These are phyloP conservation scores for Solanum pimpinellifolium DNA, from an alignment of 257 asterid genomes.

Conservation along the genomic window DNA sequence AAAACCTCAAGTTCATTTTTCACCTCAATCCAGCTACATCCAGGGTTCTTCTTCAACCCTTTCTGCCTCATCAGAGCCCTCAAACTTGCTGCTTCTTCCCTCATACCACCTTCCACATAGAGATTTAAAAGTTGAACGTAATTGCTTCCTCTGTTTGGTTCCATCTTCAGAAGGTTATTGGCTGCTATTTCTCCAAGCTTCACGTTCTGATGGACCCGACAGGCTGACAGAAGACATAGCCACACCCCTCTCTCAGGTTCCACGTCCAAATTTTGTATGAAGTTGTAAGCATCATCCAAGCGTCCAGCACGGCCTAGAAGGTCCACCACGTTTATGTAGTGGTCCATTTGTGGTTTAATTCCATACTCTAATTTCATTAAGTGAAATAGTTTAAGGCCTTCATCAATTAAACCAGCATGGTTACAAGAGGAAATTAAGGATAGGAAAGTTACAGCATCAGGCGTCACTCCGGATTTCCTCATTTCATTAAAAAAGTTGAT, in stretches of 20 bases:
- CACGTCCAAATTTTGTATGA: slow-evolving; percentile 41
- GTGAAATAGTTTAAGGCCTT: slow-evolving; percentile 39
- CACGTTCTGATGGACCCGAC: slow-evolving; percentile 47
- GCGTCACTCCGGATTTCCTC: slow-evolving; percentile 34
- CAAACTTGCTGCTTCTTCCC: slow-evolving; percentile 63
- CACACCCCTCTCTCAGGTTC: slow-evolving; percentile 44
- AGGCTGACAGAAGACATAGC: slow-evolving; percentile 67
- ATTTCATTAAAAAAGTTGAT: slow-evolving; percentile 43
- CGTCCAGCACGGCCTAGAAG: slow-evolving; percentile 66
- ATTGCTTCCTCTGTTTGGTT: slow-evolving; percentile 46
- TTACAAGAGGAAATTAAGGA: slow-evolving; percentile 78
- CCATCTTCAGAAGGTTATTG: slow-evolving; percentile 38
- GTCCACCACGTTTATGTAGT: slow-evolving; percentile 58
- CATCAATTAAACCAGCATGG: slow-evolving; percentile 53
- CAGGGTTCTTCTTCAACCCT: slow-evolving; percentile 64
- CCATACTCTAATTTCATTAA: slow-evolving; percentile 39
- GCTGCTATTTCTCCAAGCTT: slow-evolving; percentile 81
- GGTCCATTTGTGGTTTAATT: slow-evolving; percentile 55
- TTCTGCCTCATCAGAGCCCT: slow-evolving; percentile 53
- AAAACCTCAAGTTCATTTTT: slow-evolving; percentile 47
- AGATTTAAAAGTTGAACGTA: slow-evolving; percentile 56
- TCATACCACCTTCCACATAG: slow-evolving; percentile 51
- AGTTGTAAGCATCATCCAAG: slow-evolving; percentile 38
- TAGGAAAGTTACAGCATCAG: slow-evolving; percentile 72
- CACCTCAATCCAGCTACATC: slow-evolving; percentile 87